Evolutionary conservation across 2,329 filamentous ascomycete species (phyloP).

Genomic region (Stachybotrys chartarum): DNA sequence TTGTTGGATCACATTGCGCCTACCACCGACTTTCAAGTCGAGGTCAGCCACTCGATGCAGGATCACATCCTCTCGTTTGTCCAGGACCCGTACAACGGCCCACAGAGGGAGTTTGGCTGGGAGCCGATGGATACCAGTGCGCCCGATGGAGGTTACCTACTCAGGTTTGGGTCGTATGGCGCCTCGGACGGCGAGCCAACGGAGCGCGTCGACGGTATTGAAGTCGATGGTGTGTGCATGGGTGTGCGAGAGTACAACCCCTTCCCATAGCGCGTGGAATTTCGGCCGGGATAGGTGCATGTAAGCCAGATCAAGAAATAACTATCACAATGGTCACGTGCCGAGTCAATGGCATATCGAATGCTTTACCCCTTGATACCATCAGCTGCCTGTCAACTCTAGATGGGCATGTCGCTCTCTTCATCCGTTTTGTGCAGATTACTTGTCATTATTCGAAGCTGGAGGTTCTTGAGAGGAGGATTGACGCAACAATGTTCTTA

Average conservation of each 20-base stretch:
- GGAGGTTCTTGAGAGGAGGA: too few relatives aligned
- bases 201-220: neutral
- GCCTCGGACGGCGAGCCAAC: neutral
- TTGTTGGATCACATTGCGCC: conserved; percentile 12
- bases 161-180: neutral
- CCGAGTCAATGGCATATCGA: too few relatives aligned
- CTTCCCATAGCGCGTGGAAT: neutral
- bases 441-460: too few relatives aligned
- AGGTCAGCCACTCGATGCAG: conserved; percentile 16
- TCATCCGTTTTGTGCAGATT: too few relatives aligned
- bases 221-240: neutral
- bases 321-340: too few relatives aligned
- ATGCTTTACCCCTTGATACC: too few relatives aligned
- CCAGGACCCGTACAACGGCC: conserved; percentile 14
- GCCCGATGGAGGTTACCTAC: neutral
- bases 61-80: conserved; percentile 18
- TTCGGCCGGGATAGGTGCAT: too few relatives aligned
- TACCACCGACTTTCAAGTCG: conserved; percentile 15
- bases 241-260: neutral
- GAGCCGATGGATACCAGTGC: conserved; percentile 3
- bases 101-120: conserved; percentile 11
- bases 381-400: too few relatives aligned
- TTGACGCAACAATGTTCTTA: too few relatives aligned
- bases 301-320: too few relatives aligned
- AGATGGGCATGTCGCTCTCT: too few relatives aligned